Percentiles rank a stretch among this genome's conserved stretches.
Conservation (phyloP, 2,329 filamentous ascomycete genomes). For the Fusarium scirpi region DNA sequence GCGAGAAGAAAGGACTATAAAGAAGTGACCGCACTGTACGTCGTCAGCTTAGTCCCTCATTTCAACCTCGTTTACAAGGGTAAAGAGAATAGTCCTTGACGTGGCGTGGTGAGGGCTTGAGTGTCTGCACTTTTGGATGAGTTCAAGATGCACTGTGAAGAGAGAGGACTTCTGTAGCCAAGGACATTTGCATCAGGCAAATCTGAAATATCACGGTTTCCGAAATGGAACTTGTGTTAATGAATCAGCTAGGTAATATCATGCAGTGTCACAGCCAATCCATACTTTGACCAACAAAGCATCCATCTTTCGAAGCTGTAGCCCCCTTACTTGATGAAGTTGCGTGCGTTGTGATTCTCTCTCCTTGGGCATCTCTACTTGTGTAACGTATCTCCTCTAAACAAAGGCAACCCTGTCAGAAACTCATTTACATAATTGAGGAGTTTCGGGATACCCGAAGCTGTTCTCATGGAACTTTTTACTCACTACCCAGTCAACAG, state of each 20-base stretch:
- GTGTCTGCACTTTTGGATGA: slow-evolving; percentile 1
- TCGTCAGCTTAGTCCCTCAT: slow-evolving; percentile 17
- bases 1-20: background rate
- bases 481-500: background rate
- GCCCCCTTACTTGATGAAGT: background rate
- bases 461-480: background rate
- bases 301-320: background rate
- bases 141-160: slow-evolving; percentile 6
- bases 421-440: background rate
- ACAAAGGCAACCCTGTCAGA: background rate
- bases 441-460: background rate
- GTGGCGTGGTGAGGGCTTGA: slow-evolving; percentile 9
- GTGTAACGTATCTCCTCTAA: background rate
- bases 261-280: background rate
- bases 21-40: slow-evolving; percentile 2
- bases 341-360: background rate
- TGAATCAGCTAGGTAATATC: slow-evolving; percentile 6
- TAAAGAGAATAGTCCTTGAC: background rate
- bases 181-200: background rate
- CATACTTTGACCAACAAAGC: background rate
- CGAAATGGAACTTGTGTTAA: slow-evolving; percentile 5
- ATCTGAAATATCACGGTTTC: background rate
- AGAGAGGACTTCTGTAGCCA: background rate
- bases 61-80: slow-evolving; percentile 23
- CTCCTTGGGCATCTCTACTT: background rate